A percentile compares a stretch with the other conserved stretches of the same genome.
These are phyloP conservation scores for Vicia faba DNA, from an alignment of 306 rosid species.

Conservation along the genomic window DNA sequence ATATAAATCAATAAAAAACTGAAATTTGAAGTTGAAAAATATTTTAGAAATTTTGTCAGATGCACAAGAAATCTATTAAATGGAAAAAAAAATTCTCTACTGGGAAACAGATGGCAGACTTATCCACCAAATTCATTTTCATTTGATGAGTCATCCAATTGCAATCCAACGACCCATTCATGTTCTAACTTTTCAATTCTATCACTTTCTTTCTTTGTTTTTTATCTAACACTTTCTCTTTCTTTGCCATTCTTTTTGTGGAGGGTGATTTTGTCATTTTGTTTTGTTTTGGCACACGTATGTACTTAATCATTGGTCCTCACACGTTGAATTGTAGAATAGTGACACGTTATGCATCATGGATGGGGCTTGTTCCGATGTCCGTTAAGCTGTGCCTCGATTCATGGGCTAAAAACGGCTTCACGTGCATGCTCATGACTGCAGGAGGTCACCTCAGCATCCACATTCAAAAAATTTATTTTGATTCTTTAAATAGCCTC, in stretches of 20 bases:
- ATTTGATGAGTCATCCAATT: background rate
- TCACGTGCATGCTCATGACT: conserved; percentile 36
- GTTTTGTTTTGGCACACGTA: background rate
- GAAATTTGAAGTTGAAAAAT: too few species aligned
- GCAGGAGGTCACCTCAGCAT: too few species aligned
- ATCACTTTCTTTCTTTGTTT: background rate
- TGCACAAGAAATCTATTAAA: too few species aligned
- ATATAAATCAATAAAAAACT: too few species aligned
- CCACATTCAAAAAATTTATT: too few species aligned
- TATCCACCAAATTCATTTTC: too few species aligned
- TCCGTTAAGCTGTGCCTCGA: background rate
- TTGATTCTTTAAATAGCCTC: too few species aligned
- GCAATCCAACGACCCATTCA: background rate
- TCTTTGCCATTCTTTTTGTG: background rate
- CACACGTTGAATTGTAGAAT: background rate
- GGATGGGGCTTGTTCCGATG: background rate
- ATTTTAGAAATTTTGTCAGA: too few species aligned
- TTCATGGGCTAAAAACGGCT: conserved; percentile 30
- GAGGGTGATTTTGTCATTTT: conserved; percentile 31
- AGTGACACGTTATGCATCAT: conserved; percentile 31
- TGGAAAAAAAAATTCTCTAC: too few species aligned
- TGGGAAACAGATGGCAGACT: too few species aligned
- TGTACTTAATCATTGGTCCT: background rate
- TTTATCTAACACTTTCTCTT: background rate
- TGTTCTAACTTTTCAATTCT: background rate